A percentile compares a stretch with the other conserved stretches of the same genome.
These are phyloP conservation scores for Trichaptum fuscoviolaceum DNA, from an alignment of 768 basidiomycete genomes.

Conservation along the genomic window DNA sequence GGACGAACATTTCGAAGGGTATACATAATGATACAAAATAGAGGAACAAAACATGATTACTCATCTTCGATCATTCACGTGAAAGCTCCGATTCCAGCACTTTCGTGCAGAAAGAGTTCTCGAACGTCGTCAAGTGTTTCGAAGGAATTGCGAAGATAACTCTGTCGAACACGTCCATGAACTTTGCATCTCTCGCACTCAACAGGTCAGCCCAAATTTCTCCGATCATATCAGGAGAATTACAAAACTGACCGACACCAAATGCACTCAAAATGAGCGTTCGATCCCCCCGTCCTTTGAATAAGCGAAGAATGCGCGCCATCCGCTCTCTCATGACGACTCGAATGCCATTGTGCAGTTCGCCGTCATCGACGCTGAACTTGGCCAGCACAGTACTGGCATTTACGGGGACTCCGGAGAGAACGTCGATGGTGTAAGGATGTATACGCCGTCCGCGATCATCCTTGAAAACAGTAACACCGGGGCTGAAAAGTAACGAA, in stretches of 20 bases:
- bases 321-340: constrained; percentile 42
- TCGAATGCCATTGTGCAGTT: constrained; percentile 33
- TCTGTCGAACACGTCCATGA: constrained; percentile 35
- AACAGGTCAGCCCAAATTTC: constrained; percentile 43
- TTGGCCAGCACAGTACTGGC: constrained; percentile 36
- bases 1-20: not conserved
- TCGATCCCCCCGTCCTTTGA: constrained; percentile 35
- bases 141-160: constrained; percentile 40
- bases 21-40: not conserved
- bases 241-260: constrained; percentile 38
- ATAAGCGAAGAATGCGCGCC: constrained; percentile 39
- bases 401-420: constrained; percentile 40
- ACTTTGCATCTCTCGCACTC: constrained; percentile 24
- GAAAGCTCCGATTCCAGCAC: constrained; percentile 31
- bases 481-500: constrained; percentile 42
- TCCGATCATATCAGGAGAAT: constrained; percentile 36
- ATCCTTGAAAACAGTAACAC: constrained; percentile 37
- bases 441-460: constrained; percentile 25
- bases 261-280: constrained; percentile 40
- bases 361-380: constrained; percentile 28
- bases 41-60: not conserved
- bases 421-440: constrained; percentile 34
- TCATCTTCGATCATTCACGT: constrained; percentile 1
- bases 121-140: constrained; percentile 31
- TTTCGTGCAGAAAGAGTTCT: constrained; percentile 34